Evolutionary conservation across 1,139 yeast genomes (phyloP), one percentile per base, ranked within the genome.

Genomic region (Blastobotrys petasosporus): DNA sequence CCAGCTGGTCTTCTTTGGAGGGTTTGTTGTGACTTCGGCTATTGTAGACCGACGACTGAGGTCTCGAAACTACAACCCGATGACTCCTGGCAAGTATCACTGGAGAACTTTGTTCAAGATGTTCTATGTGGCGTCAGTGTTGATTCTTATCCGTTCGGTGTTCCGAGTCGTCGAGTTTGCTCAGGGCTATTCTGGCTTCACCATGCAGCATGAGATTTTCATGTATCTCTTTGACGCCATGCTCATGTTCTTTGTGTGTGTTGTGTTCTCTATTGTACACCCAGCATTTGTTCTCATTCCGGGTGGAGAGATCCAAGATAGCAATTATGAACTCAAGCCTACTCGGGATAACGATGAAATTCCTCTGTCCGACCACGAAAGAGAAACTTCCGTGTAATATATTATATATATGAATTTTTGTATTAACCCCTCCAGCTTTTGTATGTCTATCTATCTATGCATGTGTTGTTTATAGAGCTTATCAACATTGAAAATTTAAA

Each of bases 101-200:
- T 46, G 50, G 43, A 36, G 52, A 13, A 23, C 45, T 7, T 42
- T 51, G 11, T 39, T 59, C 13, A 5, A 31, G 2, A 49, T 55
- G 2, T 51, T 71, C 17, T 58, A 67, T 23, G 41, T 54, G 1
- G 56, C 60, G 25, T 65, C 71, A 23, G 32, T 60, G 9, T 54
- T 71, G 30, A 69, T 74, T 44, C 52, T 72, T 42, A 48, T 68
- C n/a, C 64, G 77, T 56, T 70, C 74, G 7, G 57, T 71, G 17
- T 68, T 66, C 43, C 62, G 77, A 51, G 57, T 67, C 1, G 56
- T 69, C 12, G 77, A 74, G 50, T 71, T 63, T 46, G 49, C 63
- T 11, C 61, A 69, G 51, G 76, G 76, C 0, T 59, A 48, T 41
- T 51, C 54, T 33, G 76, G 76, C 0, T 58, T 48, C 41, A 56